Base-by-base conservation (phyloP, 345 rosid species). In the Boechera divaricarpa region DNA sequence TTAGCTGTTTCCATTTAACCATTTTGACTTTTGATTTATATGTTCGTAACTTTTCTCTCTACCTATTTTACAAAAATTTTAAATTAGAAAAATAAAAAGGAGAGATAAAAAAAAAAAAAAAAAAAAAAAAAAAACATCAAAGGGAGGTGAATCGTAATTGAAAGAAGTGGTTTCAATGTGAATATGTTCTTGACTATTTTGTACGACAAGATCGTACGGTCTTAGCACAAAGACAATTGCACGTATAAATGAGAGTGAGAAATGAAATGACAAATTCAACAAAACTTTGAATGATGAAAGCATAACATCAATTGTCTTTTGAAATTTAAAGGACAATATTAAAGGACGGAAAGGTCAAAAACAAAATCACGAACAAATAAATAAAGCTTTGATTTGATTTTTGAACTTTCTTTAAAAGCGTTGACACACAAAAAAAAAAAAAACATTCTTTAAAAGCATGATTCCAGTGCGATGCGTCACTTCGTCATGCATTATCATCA, bases 141-240 rank as follows among this genome's bases (percentile, higher is more conserved):
- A 36, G 53, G 39, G 32, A 42, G 47, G 55, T 51, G 49, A 55
- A 61, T 13, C 31, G n/a, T 58, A 41, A 59, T 18, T 75, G 29
- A 65, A 76, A 76, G 32, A 63, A 41, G 28, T 54, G 70, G 70
- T 55, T 55, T 61, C 59, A 77, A 55, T 77, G 75, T 77, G 75
- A 69, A 77, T 69, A 69, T 61, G 75, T 32, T 76, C 44, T 61
- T 71, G 44, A 77, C 26, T 62, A 54, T 42, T 15, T 47, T 63
- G 80, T 70, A 77, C 80, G 52, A 69, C 45, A 32, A 52, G 48
- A 77, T 77, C 65, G 76, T 77, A 70, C 80, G 76, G 80, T 35
- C 59, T 45, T 36, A 54, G 54, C 54, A 58, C 45, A 67, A 59
- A 67, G 73, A 49, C 54, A 67, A 9, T 69, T 49, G 52, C 65